phyloP scores from a whole-genome alignment of 345 rosid genomes.

The Noccaea bulbosa region DNA sequence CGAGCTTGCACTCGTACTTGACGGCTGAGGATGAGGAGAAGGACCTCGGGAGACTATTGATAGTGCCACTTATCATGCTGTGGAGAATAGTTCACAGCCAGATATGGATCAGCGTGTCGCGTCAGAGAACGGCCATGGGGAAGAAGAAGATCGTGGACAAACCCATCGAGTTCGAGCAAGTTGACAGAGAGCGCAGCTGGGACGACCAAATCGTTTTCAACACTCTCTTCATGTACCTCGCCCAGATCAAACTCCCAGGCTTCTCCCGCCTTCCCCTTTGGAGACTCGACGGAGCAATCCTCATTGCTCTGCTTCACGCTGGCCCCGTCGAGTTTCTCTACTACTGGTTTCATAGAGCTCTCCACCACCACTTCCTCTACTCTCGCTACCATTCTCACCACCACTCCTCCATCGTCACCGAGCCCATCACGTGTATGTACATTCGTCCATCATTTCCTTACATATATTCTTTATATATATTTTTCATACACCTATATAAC shows the following conservation, averaged over 20 bases:
- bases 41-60: conserved; percentile 44
- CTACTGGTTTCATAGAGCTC: conserved; percentile 78
- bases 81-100: conserved; percentile 70
- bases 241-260: conserved; percentile 28
- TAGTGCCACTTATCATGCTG: conserved; percentile 48
- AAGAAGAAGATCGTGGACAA: conserved; percentile 61
- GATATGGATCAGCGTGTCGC: conserved; percentile 67
- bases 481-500: no score
- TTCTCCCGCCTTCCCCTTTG: conserved; percentile 52
- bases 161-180: conserved; percentile 75
- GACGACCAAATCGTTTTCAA: conserved; percentile 48
- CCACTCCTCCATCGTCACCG: conserved; percentile 78
- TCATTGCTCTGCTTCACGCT: conserved; percentile 49
- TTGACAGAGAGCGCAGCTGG: conserved; percentile 71
- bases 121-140: conserved; percentile 67
- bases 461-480: no score
- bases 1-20: conserved; percentile 43
- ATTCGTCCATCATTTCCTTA: background rate
- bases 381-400: conserved; percentile 91
- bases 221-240: conserved; percentile 43
- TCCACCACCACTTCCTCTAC: conserved; percentile 84
- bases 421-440: conserved; percentile 68
- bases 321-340: conserved; percentile 85
- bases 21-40: conserved; percentile 42
- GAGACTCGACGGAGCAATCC: conserved; percentile 59